Percentiles rank a stretch among this genome's conserved stretches.
Conservation (phyloP, 2,329 filamentous ascomycete species). For the Aspergillus novofumigatus region DNA sequence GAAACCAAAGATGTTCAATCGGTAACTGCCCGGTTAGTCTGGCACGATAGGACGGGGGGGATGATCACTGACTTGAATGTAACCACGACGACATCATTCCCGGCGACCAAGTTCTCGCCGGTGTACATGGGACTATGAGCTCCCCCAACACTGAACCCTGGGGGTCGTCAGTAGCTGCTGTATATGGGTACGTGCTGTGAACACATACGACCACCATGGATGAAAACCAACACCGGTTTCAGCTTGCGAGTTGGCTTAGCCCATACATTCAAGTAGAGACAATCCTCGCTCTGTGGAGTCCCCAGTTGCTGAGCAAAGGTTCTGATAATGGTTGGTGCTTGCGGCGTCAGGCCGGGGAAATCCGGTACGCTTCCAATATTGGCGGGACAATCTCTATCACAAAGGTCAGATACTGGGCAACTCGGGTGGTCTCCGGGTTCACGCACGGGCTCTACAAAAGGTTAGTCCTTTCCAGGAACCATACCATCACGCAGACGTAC, state of each 20-base stretch:
- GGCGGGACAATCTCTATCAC: slow-evolving; percentile 21
- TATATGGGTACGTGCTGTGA: neutral
- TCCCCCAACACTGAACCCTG: slow-evolving; percentile 34
- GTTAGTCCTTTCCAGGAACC: neutral
- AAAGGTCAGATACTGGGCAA: neutral
- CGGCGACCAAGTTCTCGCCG: slow-evolving; percentile 32
- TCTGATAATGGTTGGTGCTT: slow-evolving; percentile 17
- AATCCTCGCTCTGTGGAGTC: slow-evolving; percentile 32
- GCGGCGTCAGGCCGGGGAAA: slow-evolving; percentile 19
- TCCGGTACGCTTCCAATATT: slow-evolving; percentile 12
- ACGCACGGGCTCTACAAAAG: slow-evolving; percentile 14
- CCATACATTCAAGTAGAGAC: slow-evolving; percentile 36
- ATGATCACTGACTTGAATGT: slow-evolving; percentile 32
- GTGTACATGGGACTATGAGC: slow-evolving; percentile 36
- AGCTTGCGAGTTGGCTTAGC: slow-evolving; percentile 14
- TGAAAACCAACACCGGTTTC: slow-evolving; percentile 39
- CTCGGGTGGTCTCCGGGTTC: neutral
- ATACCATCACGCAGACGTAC: slow-evolving; percentile 2
- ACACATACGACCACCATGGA: slow-evolving; percentile 39
- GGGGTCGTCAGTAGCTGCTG: neutral
- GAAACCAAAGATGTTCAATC: slow-evolving; percentile 43
- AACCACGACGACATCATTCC: slow-evolving; percentile 40
- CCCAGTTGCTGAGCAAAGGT: slow-evolving; percentile 16
- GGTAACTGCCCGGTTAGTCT: slow-evolving; percentile 22
- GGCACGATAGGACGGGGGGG: neutral